Base-by-base conservation (phyloP, 202 grass and related monocot species). In the Saccharum hybrid region DNA sequence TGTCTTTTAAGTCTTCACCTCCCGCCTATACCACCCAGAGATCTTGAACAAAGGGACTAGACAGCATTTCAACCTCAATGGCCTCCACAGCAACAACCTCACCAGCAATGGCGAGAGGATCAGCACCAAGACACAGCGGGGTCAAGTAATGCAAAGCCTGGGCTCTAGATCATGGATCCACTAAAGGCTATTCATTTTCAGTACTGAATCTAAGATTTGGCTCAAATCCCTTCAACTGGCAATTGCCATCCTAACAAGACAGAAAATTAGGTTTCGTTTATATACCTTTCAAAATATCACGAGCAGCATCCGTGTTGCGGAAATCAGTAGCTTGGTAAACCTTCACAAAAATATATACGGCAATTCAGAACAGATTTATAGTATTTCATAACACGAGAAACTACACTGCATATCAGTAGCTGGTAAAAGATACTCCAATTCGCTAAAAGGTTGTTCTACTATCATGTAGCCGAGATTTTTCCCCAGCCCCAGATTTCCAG, bases 251-350 rank as follows among this genome's bases (percentile, higher is more conserved):
- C 28, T 74, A 63, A n/a, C 38, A 78, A 78, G 11, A 18, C 16
- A 41, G n/a, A 26, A 68, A 49, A 82, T 78, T 19, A 57, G 59
- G 19, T 16, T 86, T 15, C 30, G n/a, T 18, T 63, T 61, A 59
- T 45, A 36, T 87, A 90, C 88, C 88, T 90, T 57, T 90, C 15
- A 90, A 45, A 81, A 90, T 84, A 81, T 90, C 88, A 49, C 64
- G 76, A 67, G 84, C 81, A 31, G 76, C 88, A 72, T 84, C 84
- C 37, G 65, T 81, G 56, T 87, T 87, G 43, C 76, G 65, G 71
- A 77, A 87, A 76, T 90, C 71, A 18, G 84, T 66, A 66, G 88
- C 84, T 84, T 87, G 54, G 28, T 66, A 46, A 56, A 84, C 84
- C 88, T 90, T 84, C 16, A 71, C 68, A 45, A 43, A 69, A 28